Conservation (phyloP, 495 filamentous ascomycete genomes). For the Aspergillus olivimuriae region DNA sequence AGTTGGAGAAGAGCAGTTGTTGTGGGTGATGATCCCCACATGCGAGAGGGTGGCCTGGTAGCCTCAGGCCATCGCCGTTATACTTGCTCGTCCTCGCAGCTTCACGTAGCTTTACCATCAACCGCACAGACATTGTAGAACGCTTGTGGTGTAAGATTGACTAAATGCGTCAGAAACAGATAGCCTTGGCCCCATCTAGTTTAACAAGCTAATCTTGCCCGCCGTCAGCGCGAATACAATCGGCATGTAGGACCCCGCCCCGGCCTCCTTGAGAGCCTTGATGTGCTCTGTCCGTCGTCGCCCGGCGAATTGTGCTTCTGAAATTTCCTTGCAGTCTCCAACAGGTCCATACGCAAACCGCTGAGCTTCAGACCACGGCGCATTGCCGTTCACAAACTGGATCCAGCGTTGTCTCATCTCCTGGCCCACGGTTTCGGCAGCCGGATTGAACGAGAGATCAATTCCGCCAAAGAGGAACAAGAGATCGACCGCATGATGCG, state of each 20-base stretch:
- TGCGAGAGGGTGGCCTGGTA: too few species aligned
- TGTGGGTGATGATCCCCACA: too few species aligned
- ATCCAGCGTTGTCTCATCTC: slow-evolving; percentile 34
- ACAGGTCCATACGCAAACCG: slow-evolving; percentile 31
- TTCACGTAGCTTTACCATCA: too few species aligned
- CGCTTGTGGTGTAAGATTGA: background rate
- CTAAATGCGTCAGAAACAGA: background rate
- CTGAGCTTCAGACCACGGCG: slow-evolving; percentile 22
- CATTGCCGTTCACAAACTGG: slow-evolving; percentile 23
- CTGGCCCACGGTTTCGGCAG: slow-evolving; percentile 23
- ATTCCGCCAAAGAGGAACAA: slow-evolving; percentile 34
- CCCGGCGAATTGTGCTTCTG: slow-evolving; percentile 24
- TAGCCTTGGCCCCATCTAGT: slow-evolving; percentile 10
- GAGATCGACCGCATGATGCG: slow-evolving; percentile 42
- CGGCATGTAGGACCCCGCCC: slow-evolving; percentile 25
- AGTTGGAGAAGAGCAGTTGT: too few species aligned
- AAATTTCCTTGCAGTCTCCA: slow-evolving; percentile 30
- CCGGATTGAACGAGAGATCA: slow-evolving; percentile 26
- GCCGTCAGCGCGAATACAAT: slow-evolving; percentile 29
- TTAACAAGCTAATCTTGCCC: slow-evolving; percentile 34
- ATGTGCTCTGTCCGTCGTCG: slow-evolving; percentile 24
- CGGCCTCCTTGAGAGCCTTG: slow-evolving; percentile 23
- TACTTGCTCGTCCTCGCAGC: too few species aligned
- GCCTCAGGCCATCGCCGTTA: too few species aligned
- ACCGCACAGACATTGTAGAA: too few species aligned